Percentiles rank a stretch among this genome's conserved stretches.
Evolutionary conservation across 164 flowering plant species (phyloP).

Genomic region (Chimonanthus salicifolius): DNA sequence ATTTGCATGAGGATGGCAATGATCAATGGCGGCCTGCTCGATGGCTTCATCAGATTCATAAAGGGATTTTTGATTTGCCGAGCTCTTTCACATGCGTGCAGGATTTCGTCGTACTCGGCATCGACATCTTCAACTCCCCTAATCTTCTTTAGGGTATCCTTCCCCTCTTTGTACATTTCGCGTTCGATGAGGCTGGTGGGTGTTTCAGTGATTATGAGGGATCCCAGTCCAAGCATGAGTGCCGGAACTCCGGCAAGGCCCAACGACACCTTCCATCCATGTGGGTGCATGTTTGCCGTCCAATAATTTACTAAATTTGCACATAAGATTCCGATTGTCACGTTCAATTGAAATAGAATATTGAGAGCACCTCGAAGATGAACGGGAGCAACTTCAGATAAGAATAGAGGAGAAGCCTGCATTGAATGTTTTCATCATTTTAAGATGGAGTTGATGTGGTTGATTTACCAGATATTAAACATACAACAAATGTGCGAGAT

Average conservation of each 20-base stretch:
- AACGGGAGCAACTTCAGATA: constrained; percentile 37
- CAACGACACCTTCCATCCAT: constrained; percentile 33
- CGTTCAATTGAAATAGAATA: constrained; percentile 35
- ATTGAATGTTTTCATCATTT: constrained; percentile 21
- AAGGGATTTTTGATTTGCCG: constrained; percentile 16
- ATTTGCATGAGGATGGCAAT: constrained; percentile 22
- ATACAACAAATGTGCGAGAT: constrained; percentile 6
- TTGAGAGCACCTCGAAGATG: constrained; percentile 29
- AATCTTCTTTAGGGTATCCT: constrained; percentile 16
- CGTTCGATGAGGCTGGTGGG: constrained; percentile 37
- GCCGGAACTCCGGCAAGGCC: constrained; percentile 37
- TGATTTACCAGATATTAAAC: background rate
- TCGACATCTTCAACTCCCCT: constrained; percentile 22
- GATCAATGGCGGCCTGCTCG: constrained; percentile 22
- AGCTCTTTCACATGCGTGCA: constrained; percentile 18
- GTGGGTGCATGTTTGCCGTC: constrained; percentile 14
- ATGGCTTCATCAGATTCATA: constrained; percentile 14
- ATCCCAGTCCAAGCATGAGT: constrained; percentile 20
- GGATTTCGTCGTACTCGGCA: constrained; percentile 20
- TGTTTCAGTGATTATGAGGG: constrained; percentile 27
- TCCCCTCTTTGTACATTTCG: constrained; percentile 12
- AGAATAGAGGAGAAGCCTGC: constrained; percentile 69
- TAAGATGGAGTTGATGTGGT: too few relatives aligned
- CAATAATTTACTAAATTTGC: constrained; percentile 36
- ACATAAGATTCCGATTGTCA: constrained; percentile 33